Base-by-base conservation (phyloP, 1,284 basidiomycete genomes). In the Amylostereum chailletii region DNA sequence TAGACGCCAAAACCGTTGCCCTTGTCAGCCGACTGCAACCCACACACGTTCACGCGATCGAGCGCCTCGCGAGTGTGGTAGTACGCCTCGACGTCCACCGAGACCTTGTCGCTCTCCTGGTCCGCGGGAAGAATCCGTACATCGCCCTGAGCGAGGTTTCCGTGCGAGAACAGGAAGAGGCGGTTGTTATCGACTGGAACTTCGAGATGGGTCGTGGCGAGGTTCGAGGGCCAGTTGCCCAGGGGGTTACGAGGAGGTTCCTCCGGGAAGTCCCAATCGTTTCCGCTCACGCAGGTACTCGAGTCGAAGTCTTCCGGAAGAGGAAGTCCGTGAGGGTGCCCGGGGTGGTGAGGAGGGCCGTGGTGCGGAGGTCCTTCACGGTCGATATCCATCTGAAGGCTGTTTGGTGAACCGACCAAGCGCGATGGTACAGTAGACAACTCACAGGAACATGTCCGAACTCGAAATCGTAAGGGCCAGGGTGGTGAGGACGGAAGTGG, bases 1-100 rank as follows among this genome's bases (percentile, higher is more conserved):
- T 62, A 62, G 46, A 66, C 60, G 2, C 62, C 65, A 27, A 64
- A 56, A 32, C 62, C 62, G n/a, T 58, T 56, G 42, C 54, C 51
- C 29, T 45, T 52, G 29, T 56, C 50, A 10, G 45, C 51, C 7
- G 53, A 59, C 36, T 55, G 56, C 29, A 62, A 54, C 31, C 45
- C 47, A 47, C 61, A 62, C 10, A 61, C 55, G 26, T 50, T 49
- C 10, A 57, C 53, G n/a, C 45, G 40, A n/a, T 60, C 52, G 11
- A 57, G 48, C 9, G 52, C 56, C 8, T 55, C 51, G 8, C 53
- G 50, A 6, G 51, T 51, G 42, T 46, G 37, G 51, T 57, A 54
- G 40, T 57, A 61, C 1, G 55, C 56, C n/a, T 47, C 33, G 30
- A 63, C 42, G 29, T 58, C 52, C 10, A 64, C 60, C 3, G 51